Evolutionary conservation across 2,329 filamentous ascomycete species (phyloP), one percentile per base, ranked within the genome.

Genomic region (Hypoxylon sp.): DNA sequence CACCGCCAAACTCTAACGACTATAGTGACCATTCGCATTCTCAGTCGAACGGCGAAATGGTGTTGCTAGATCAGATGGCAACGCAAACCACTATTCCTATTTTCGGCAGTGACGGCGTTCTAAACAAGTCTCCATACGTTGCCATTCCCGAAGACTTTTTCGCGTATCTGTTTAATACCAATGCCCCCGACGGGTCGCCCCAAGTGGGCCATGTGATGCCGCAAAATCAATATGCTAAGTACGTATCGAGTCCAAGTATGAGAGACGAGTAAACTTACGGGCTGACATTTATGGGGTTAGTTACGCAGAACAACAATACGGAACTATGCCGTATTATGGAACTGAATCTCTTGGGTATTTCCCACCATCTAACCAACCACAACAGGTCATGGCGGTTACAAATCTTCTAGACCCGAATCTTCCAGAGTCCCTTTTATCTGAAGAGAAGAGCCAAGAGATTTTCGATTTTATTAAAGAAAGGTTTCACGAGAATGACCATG

Each of bases 351-450:
- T 86, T 49, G 86, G 86, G 14, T 89, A 88, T 68, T 89, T 89
- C 72, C 88, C 88, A 35, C 83, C 86, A n/a, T 81, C 84, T 11
- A 80, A 78, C 30, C 84, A 85, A 61, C 87, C 89, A 2, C 90
- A 93, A 73, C 92, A 97, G 75, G 90, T 95, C 37, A 97, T 97
- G 94, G 92, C 93, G 17, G 92, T 97, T 53, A 95, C 91, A 64
- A 97, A 92, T 74, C 86, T 97, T 42, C 85, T 97, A 27, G 94
- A 97, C 77, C 91, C 93, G 25, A 92, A 90, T 59, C 88, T 92
- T 5, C 92, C 92, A 0, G 93, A 97, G 76, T 91, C 91, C 2
- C 87, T 92, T 6, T 86, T 98, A 64, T 97, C 94, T 0, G 94
- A 97, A 71, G 92, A 94, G 70, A 97, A 97, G 82, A 91, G 94